Percentiles rank a stretch among this genome's conserved stretches.
Evolutionary conservation across 371 early-diverging fungal species (phyloP).

Genomic region (Smittium culicis): DNA sequence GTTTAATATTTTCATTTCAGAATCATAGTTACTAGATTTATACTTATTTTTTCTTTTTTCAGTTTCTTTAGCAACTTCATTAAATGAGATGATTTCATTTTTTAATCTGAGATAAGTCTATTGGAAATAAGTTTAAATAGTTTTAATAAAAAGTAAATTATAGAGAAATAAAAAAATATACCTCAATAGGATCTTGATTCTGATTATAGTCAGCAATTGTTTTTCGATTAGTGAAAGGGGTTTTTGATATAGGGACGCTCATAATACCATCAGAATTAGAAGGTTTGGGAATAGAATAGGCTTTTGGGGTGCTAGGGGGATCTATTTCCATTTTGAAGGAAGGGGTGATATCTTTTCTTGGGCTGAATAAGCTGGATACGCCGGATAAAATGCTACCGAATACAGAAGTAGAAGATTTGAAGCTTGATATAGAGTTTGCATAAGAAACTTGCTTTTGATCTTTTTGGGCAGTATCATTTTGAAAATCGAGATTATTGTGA

Average conservation of each 20-base stretch:
- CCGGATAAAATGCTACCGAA: not conserved
- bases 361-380: not conserved
- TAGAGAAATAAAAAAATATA: too few relatives aligned
- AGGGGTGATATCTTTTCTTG: not conserved
- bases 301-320: not conserved
- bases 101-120: not conserved
- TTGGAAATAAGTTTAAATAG: not conserved
- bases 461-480: not conserved
- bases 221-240: conserved; percentile 22
- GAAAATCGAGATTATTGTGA: not conserved
- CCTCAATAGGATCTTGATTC: conserved; percentile 36
- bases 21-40: not conserved
- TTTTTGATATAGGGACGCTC: conserved; percentile 19
- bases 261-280: conserved; percentile 10
- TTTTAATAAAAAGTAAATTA: too few relatives aligned
- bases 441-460: not conserved
- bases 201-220: conserved; percentile 25
- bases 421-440: not conserved
- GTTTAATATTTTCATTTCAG: conserved; percentile 33
- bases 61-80: too few relatives aligned
- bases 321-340: not conserved
- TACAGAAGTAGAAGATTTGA: not conserved
- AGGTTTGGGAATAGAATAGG: not conserved
- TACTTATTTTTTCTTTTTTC: too few relatives aligned
- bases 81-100: too few relatives aligned